Evolutionary conservation across 305 asterid genomes (phyloP).

Genomic region (Solanum hybrid): DNA sequence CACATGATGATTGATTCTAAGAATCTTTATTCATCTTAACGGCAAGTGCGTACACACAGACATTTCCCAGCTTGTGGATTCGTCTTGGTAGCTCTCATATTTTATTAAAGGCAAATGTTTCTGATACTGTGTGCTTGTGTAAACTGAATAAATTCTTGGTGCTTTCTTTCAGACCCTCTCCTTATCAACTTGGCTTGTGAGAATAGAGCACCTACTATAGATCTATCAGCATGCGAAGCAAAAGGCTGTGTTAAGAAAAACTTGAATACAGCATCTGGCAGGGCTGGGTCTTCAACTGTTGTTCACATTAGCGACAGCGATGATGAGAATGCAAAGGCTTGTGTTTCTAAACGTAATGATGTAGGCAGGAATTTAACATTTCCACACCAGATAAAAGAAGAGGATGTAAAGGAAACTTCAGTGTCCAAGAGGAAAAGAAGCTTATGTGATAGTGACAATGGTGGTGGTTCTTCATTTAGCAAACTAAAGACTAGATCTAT

Average conservation of each 20-base stretch:
- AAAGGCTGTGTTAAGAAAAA: not conserved
- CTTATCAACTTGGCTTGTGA: not conserved
- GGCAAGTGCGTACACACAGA: not conserved
- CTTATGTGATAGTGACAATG: not conserved
- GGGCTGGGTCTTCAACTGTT: constrained; percentile 1
- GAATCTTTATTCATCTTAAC: not conserved
- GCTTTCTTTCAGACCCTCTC: not conserved
- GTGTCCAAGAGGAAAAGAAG: constrained; percentile 19
- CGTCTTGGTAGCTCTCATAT: not conserved
- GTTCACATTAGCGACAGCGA: constrained; percentile 16
- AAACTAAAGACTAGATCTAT: not conserved
- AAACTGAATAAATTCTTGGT: not conserved
- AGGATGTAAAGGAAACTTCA: not conserved
- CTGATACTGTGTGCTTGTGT: not conserved
- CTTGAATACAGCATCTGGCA: not conserved
- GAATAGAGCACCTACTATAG: not conserved
- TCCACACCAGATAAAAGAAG: constrained; percentile 5
- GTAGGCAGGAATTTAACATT: not conserved
- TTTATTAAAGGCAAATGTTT: not conserved
- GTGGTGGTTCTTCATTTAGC: not conserved
- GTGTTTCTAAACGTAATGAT: not conserved
- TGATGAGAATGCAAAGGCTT: constrained; percentile 14
- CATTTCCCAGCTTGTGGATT: not conserved
- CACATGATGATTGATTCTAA: not conserved
- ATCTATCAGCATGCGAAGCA: not conserved